Percentiles rank a stretch among this genome's conserved stretches.
These are phyloP conservation scores for Stephania cephalantha DNA, from an alignment of 164 flowering plant species.

Conservation along the genomic window DNA sequence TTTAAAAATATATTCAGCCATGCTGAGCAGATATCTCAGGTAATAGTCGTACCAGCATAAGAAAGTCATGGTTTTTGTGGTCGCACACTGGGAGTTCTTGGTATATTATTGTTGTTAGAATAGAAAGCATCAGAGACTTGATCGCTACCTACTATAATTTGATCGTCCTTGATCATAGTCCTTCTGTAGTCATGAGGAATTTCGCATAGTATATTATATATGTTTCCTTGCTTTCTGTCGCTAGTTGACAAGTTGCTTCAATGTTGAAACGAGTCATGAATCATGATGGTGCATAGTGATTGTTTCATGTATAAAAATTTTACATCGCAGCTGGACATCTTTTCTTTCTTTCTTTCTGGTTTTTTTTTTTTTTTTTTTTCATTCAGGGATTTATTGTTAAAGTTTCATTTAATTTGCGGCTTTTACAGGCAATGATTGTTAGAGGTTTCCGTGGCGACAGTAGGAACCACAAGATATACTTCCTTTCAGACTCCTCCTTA, in stretches of 20 bases:
- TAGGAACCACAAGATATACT: constrained; percentile 55
- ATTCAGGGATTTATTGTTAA: neutral
- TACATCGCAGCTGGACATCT: neutral
- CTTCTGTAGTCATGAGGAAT: no score
- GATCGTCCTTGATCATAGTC: neutral
- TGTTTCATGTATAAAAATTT: no score
- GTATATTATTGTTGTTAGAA: neutral
- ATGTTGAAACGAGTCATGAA: no score
- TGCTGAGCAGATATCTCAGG: constrained; percentile 95
- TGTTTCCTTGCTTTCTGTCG: no score
- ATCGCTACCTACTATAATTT: neutral
- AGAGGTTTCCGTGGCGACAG: constrained; percentile 88
- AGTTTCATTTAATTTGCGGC: neutral
- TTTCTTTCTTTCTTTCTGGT: neutral
- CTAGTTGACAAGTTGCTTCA: no score
- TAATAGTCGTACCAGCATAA: constrained; percentile 13
- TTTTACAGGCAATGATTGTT: constrained; percentile 83
- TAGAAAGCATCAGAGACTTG: neutral
- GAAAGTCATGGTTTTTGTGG: neutral
- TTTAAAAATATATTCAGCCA: constrained; percentile 83
- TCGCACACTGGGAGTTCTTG: neutral
- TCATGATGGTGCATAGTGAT: no score
- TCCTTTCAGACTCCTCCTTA: constrained; percentile 41
- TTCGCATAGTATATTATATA: no score
- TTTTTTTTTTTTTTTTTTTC: no score